Conservation (phyloP, 2,329 filamentous ascomycete genomes). For the Eurotiales sp. region DNA sequence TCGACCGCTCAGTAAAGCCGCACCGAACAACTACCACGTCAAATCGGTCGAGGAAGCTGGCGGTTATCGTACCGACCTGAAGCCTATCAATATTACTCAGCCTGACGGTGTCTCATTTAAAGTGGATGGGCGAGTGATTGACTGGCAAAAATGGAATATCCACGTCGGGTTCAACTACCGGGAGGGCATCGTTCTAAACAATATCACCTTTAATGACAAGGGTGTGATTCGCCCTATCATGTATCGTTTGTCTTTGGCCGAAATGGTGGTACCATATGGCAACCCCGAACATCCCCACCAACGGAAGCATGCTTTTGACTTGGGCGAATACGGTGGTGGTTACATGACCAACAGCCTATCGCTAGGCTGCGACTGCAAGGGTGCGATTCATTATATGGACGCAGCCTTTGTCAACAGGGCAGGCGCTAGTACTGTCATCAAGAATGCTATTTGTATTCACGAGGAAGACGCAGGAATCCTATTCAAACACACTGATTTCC, state of each 20-base stretch:
- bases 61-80: conserved; percentile 74
- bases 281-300: conserved; percentile 49
- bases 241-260: conserved; percentile 81
- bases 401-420: conserved; percentile 76
- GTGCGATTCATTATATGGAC: conserved; percentile 86
- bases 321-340: conserved; percentile 46
- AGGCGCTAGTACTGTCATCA: conserved; percentile 74
- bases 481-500: conserved; percentile 93
- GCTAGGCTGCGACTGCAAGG: conserved; percentile 65
- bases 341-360: conserved; percentile 49
- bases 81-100: conserved; percentile 83
- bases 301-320: conserved; percentile 46
- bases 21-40: conserved; percentile 76
- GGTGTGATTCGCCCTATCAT: conserved; percentile 73
- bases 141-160: conserved; percentile 92
- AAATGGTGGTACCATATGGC: conserved; percentile 84
- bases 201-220: conserved; percentile 86
- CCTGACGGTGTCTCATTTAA: conserved; percentile 86
- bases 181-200: conserved; percentile 84
- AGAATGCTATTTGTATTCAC: conserved; percentile 93
- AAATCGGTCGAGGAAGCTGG: conserved; percentile 63
- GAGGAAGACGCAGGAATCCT: conserved; percentile 89
- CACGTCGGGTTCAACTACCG: conserved; percentile 94
- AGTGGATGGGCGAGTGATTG: conserved; percentile 67
- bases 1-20: conserved; percentile 66